phyloP scores from a whole-genome alignment of 2,329 filamentous ascomycete species.

The Chaetomium strumarium region DNA sequence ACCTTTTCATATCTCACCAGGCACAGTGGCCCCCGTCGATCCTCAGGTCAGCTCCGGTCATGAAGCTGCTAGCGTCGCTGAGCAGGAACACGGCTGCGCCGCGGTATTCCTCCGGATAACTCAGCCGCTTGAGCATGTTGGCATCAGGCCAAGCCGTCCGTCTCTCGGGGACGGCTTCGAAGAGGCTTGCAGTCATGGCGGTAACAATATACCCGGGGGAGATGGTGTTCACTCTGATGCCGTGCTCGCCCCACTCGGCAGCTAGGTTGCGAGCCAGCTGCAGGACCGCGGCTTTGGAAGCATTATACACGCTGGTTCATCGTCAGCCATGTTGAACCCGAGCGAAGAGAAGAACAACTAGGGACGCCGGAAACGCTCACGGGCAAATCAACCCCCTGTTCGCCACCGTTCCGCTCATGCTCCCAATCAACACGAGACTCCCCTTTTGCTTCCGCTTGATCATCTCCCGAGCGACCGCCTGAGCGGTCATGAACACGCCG shows the following conservation, averaged over 20 bases:
- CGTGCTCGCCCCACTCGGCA: conserved; percentile 64
- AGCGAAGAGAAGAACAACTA: background rate
- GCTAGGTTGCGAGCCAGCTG: conserved; percentile 67
- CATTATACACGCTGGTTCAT: conserved; percentile 61
- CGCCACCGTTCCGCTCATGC: conserved; percentile 62
- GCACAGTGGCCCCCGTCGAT: conserved; percentile 66
- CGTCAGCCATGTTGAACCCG: background rate
- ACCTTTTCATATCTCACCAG: conserved; percentile 39
- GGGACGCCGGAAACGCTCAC: conserved; percentile 45
- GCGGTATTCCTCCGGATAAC: conserved; percentile 62
- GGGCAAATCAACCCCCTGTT: conserved; percentile 55
- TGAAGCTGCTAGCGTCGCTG: conserved; percentile 62
- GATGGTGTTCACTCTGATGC: conserved; percentile 75
- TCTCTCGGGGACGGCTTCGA: conserved; percentile 67
- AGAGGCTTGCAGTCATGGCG: conserved; percentile 76
- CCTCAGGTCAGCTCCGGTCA: conserved; percentile 63
- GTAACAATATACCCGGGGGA: conserved; percentile 77
- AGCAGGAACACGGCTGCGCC: conserved; percentile 64
- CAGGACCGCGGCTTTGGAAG: conserved; percentile 68
- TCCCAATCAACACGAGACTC: conserved; percentile 62
- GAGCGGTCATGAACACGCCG: conserved; percentile 79
- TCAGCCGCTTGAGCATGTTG: conserved; percentile 75
- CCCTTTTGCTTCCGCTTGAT: conserved; percentile 51
- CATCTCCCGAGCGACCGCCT: conserved; percentile 79
- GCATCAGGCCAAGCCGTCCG: conserved; percentile 66